Base-by-base conservation (phyloP, 345 rosid species). In the Anacardium occidentale region DNA sequence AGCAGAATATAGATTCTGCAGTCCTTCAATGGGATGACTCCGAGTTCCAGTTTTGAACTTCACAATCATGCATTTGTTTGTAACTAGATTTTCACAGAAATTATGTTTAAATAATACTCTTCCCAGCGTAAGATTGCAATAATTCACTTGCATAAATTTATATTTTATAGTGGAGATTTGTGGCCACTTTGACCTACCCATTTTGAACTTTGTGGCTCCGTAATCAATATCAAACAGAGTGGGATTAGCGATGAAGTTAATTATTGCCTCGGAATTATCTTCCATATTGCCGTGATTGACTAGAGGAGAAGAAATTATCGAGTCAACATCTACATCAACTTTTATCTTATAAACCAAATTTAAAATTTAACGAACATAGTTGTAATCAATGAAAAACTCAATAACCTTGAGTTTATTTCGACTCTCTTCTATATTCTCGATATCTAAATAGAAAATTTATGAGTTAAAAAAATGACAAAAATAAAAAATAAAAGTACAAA, bases 21-120 rank as follows among this genome's bases (percentile, higher is more conserved):
- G 93, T 92, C 10, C 98, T 92, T 42, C 97, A 89, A 71, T 95
- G 99, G 99, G 96, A 95, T 78, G 92, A 92, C 55, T 82, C 93
- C 7, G 96, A 90, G 24, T 79, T 85, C 72, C 93, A 70, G 37
- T 44, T 86, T 73, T 88, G 78, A 78, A 2, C 44, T 68, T 56
- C 20, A 22, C 11, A 57, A 13, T 37, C 7, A 37, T 37, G 42
- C 42, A 5, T 37, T 37, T 6, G 42, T 6, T 37, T 37, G 42
- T 37, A 37, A 37, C 42, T 5, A 37, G 42, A 37, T 37, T 37
- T 37, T 37, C 8, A 37, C 0, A 37, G 42, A 37, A 5, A 5
- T 37, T 37, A 6, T 5, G 42, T 37, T 7, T 5, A 5, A 37
- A 37, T 5, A 5, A 37, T 37, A 37, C 9, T 37, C 7, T 37